phyloP scores from a whole-genome alignment of 805 yeast genomes.

The Metschnikowia anglica region DNA sequence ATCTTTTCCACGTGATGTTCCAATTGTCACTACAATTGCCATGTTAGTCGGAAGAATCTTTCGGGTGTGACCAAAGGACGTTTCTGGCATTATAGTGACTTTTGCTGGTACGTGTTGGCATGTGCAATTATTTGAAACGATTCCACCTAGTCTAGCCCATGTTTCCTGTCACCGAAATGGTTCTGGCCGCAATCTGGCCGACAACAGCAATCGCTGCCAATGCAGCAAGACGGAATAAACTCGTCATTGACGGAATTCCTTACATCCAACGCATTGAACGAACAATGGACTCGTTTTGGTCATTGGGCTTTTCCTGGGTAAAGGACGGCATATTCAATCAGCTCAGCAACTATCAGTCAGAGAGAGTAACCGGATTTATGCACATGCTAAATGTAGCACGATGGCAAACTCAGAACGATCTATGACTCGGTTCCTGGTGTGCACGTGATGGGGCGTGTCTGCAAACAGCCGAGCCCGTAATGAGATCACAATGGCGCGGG shows the following conservation, averaged over 20 bases:
- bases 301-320: too few species aligned
- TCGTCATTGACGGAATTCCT: not conserved
- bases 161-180: too few species aligned
- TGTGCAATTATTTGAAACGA: too few species aligned
- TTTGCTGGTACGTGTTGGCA: too few species aligned
- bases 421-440: not conserved
- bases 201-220: conserved; percentile 4
- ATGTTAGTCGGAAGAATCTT: not conserved
- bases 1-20: not conserved
- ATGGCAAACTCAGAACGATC: too few species aligned
- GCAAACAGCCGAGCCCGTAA: not conserved
- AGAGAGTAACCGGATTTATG: too few species aligned
- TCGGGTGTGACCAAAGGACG: not conserved
- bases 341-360: too few species aligned
- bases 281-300: not conserved
- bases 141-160: too few species aligned
- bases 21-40: too few species aligned
- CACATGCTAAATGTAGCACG: too few species aligned
- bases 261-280: not conserved
- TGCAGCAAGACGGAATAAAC: not conserved
- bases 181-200: not conserved
- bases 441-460: conserved; percentile 6
- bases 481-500: conserved; percentile 2
- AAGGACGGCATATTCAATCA: too few species aligned
- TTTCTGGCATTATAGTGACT: not conserved